Conservation (phyloP, 2,329 filamentous ascomycete species). For the Leptodontidium sp. region DNA sequence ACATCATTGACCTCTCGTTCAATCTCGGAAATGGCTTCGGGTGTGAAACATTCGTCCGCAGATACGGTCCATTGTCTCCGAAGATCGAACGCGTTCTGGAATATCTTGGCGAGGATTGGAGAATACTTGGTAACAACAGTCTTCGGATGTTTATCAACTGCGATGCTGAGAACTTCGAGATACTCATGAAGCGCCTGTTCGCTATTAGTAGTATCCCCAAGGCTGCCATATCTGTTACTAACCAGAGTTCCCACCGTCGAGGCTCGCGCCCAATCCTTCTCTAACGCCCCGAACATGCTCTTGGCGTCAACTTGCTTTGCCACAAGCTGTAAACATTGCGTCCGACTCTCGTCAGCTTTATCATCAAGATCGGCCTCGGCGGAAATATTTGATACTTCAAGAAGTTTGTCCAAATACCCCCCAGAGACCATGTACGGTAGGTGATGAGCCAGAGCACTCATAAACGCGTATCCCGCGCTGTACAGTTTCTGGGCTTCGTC, state of each 20-base stretch:
- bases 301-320: constrained; percentile 81
- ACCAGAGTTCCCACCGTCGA: constrained; percentile 67
- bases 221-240: constrained; percentile 47
- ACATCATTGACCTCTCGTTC: constrained; percentile 74
- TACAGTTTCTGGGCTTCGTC: constrained; percentile 71
- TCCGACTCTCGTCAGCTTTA: constrained; percentile 70
- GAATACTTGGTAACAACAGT: constrained; percentile 79
- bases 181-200: constrained; percentile 71
- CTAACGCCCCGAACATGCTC: constrained; percentile 76
- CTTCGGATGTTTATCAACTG: constrained; percentile 82
- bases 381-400: constrained; percentile 77
- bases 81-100: constrained; percentile 69
- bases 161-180: constrained; percentile 72
- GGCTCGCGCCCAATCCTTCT: constrained; percentile 76
- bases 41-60: constrained; percentile 51
- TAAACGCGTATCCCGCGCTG: constrained; percentile 81
- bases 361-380: constrained; percentile 67
- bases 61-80: constrained; percentile 62
- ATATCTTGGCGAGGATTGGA: constrained; percentile 69
- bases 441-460: constrained; percentile 81
- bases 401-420: constrained; percentile 74
- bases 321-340: constrained; percentile 75
- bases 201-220: constrained; percentile 34
- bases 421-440: constrained; percentile 90
- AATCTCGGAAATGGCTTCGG: constrained; percentile 62